These are phyloP conservation scores for Coccomyxa sp. DNA, from an alignment of 139 green algal genomes.

Conservation along the genomic window DNA sequence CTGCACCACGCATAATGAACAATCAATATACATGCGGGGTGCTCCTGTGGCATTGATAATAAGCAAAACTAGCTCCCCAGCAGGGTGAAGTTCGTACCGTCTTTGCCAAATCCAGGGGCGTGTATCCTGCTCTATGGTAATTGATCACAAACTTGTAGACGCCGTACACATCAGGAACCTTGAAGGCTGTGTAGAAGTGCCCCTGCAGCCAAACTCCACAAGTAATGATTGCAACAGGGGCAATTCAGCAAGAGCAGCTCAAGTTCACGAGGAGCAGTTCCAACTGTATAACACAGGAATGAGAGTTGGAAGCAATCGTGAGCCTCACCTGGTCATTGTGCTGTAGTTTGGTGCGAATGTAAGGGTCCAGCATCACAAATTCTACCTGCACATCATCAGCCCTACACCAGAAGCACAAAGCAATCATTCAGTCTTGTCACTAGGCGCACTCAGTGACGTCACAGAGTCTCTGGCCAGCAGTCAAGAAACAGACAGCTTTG, in stretches of 20 bases:
- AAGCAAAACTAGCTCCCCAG: neutral
- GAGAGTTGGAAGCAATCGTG: neutral
- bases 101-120: slow-evolving; percentile 54
- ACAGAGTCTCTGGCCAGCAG: neutral
- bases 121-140: slow-evolving; percentile 76
- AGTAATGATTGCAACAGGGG: neutral
- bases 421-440: neutral
- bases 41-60: neutral
- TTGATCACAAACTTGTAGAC: slow-evolving; percentile 97
- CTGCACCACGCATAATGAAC: slow-evolving; percentile 16
- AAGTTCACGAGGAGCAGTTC: neutral
- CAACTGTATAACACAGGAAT: neutral
- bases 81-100: neutral
- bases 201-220: slow-evolving; percentile 15
- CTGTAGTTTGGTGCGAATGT: slow-evolving; percentile 71
- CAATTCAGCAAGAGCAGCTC: neutral
- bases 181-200: slow-evolving; percentile 43
- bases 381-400: slow-evolving; percentile 85
- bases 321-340: slow-evolving; percentile 56
- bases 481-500: neutral
- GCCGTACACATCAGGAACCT: slow-evolving; percentile 90
- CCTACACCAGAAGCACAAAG: slow-evolving; percentile 22
- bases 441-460: neutral
- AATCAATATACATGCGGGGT: neutral
- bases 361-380: slow-evolving; percentile 93